Evolutionary conservation across 2,329 filamentous ascomycete species (phyloP), one percentile per base, ranked within the genome.

Genomic region (Trematosphaeria pertusa): DNA sequence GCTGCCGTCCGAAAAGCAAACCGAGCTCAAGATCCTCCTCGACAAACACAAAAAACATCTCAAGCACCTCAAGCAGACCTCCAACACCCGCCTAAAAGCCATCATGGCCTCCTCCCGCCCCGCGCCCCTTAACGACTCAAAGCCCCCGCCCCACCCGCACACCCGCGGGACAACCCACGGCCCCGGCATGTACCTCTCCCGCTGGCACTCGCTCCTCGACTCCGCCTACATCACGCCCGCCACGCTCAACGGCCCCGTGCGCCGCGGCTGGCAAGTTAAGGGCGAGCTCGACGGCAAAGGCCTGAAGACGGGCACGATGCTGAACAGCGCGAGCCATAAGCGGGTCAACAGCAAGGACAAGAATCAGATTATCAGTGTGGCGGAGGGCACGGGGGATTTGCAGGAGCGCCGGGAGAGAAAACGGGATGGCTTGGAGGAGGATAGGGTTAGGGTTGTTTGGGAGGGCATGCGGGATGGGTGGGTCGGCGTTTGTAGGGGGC

Each of bases 181-280:
- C 0, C 88, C 89, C 0, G 89, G 89, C 1, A 82, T 87, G 36
- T 92, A 88, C 62, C 80, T 91, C 18, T 78, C 82, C 1, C 80
- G 84, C 38, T 92, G 89, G 88, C 86, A 91, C 64, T 75, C 81
- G 1, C 75, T 91, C 5, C 75, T 92, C 3, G 86, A 91, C 63
- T 75, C 79, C n/a, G 89, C 88, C 0, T 68, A 79, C 35, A 85
- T 92, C 50, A 88, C 87, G 1, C 87, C 89, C 0, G 78, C 74
- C 0, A 76, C 72, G 1, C 67, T 76, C 0, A 63, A 71, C 1
- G 86, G 86, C 0, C 73, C 75, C 1, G 68, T 86, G 0, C 77
- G 87, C 0, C 69, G 55, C 14, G 72, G 72, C 5, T 70, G 63
- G 62, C 65, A 72, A 39, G 66, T 72, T 20, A 72, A 71, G 37